Evolutionary conservation across 495 filamentous ascomycete genomes (phyloP).

Genomic region (Daldinia bambusicola): DNA sequence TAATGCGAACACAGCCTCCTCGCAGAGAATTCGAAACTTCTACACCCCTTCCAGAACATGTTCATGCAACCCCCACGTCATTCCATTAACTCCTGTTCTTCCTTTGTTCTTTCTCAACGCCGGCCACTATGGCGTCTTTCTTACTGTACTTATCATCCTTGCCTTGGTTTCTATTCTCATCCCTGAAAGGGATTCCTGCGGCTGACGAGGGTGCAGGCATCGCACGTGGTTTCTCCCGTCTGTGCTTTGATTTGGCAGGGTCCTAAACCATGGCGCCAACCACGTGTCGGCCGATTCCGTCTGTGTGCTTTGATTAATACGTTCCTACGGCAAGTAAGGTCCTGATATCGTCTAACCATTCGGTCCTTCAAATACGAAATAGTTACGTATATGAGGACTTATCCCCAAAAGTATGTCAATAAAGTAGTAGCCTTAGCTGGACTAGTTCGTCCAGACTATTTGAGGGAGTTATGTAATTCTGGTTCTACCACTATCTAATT

Average conservation of each 20-base stretch:
- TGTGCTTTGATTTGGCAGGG: constrained; percentile 39
- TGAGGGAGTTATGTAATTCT: neutral
- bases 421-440: neutral
- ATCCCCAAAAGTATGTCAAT: neutral
- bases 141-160: constrained; percentile 20
- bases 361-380: constrained; percentile 8
- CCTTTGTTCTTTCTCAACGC: neutral
- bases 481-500: neutral
- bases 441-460: neutral
- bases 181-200: constrained; percentile 32
- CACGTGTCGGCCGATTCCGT: constrained; percentile 35
- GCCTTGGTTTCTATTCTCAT: constrained; percentile 19
- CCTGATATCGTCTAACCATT: neutral
- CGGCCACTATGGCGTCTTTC: constrained; percentile 4
- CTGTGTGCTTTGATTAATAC: constrained; percentile 15
- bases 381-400: neutral
- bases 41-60: constrained; percentile 32
- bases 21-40: constrained; percentile 15
- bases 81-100: constrained; percentile 8
- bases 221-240: constrained; percentile 40
- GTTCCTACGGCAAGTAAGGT: constrained; percentile 3
- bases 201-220: constrained; percentile 39
- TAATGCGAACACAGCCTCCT: constrained; percentile 16
- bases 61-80: constrained; percentile 9
- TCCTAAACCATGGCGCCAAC: constrained; percentile 29